phyloP scores from a whole-genome alignment of 2,329 filamentous ascomycete genomes.

The Zymoseptoria crescenta region DNA sequence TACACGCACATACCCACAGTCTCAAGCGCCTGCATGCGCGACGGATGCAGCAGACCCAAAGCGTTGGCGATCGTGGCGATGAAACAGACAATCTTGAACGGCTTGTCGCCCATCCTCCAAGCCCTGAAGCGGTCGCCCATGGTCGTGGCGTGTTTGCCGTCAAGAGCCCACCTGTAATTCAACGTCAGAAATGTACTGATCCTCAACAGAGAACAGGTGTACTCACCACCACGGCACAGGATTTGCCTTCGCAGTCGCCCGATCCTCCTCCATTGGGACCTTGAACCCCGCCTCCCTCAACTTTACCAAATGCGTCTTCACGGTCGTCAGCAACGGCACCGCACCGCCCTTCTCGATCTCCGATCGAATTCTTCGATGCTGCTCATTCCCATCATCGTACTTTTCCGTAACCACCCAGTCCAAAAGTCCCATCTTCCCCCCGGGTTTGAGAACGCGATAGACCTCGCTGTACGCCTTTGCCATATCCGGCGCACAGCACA shows the following conservation, averaged over 20 bases:
- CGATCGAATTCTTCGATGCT: constrained; percentile 21
- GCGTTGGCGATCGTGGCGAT: background rate
- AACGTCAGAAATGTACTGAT: constrained; percentile 59
- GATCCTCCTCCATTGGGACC: constrained; percentile 23
- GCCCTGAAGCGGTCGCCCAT: background rate
- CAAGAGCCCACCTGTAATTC: background rate
- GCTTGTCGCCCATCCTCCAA: background rate
- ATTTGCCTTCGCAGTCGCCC: constrained; percentile 13
- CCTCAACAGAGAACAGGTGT: constrained; percentile 54
- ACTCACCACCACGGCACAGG: constrained; percentile 19
- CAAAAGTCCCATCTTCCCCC: constrained; percentile 21
- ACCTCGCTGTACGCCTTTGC: constrained; percentile 22
- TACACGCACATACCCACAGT: constrained; percentile 1
- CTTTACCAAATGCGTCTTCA: constrained; percentile 14
- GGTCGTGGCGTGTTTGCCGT: background rate
- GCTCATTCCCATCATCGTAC: constrained; percentile 19
- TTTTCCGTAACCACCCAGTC: constrained; percentile 28
- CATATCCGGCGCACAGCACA: constrained; percentile 24
- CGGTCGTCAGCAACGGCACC: constrained; percentile 21
- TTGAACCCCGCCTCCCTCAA: constrained; percentile 23
- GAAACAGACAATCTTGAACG: background rate
- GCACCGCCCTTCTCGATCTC: constrained; percentile 26
- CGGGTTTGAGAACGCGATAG: constrained; percentile 26
- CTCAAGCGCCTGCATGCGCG: constrained; percentile 3
- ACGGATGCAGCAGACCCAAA: background rate